Base-by-base conservation (phyloP, 805 yeast genomes). In the Saturnispora galanensis region DNA sequence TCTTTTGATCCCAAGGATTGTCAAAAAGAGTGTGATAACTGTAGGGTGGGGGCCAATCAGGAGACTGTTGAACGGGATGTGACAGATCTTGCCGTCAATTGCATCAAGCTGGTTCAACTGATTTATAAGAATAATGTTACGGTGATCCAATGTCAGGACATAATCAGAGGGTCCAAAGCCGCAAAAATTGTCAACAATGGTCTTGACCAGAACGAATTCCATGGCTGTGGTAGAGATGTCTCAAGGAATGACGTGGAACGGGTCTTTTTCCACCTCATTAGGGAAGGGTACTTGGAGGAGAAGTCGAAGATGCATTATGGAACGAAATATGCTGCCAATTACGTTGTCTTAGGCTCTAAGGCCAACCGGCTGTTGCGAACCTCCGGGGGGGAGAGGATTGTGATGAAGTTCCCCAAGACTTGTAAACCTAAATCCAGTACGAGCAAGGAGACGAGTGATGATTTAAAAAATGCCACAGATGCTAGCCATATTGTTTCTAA, bases 261-360 rank as follows among this genome's bases (percentile, higher is more conserved):
- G 49, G 75, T 93, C 6, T 83, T 89, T 50, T 88, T 86, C 59
- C 81, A 81, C 51, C 64, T 93, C 47, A 71, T 86, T 26, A 74
- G 84, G 10, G 77, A 78, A 46, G 74, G 76, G 18, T 71, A 79
- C 11, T 60, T 93, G 31, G 71, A 70, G 47, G 97, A 89, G 58
- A 82, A 79, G 54, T 74, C 87, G 2, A 67, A 81, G 5, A 76
- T 79, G 70, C 84, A 79, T 52, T 40, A 45, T 10, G 77, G 73
- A 16, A 73, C 77, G n/a, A 94, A 96, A 0, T 89, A 81, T 66
- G 84, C 95, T 0, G 67, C 83, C 2, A 82, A 84, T 43, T 90
- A 90, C 56, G 73, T 89, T 5, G 70, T 69, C 50, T 52, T 70
- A 1, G 95, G 95, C 0, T 66, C 69, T 1, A 64, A 70, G n/a